A percentile compares a stretch with the other conserved stretches of the same genome.
Evolutionary conservation across 768 basidiomycete genomes (phyloP).

Genomic region (Amanita phalloides): DNA sequence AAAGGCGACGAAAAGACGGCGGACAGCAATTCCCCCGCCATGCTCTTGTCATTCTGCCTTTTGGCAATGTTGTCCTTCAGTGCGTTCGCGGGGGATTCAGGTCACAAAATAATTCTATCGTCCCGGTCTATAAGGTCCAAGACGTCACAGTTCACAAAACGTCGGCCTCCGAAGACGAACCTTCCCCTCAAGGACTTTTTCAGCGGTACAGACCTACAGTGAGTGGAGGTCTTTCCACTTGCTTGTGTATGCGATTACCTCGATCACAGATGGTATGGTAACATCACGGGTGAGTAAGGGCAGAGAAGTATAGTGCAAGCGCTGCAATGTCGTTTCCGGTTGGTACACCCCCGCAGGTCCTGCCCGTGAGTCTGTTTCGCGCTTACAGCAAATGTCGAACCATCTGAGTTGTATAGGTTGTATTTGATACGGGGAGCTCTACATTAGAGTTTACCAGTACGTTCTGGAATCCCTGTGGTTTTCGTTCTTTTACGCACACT

Average conservation of each 20-base stretch:
- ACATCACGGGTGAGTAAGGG: constrained; percentile 28
- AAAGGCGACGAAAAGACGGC: too few species aligned
- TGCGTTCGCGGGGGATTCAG: constrained; percentile 8
- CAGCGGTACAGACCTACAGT: constrained; percentile 50
- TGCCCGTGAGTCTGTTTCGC: constrained; percentile 18
- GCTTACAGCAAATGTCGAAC: constrained; percentile 7
- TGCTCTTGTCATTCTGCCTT: not conserved
- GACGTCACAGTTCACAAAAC: constrained; percentile 11
- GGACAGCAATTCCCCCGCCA: not conserved
- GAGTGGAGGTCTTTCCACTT: constrained; percentile 9
- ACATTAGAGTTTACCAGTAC: too few species aligned
- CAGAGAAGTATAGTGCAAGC: not conserved
- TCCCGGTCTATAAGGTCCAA: constrained; percentile 15
- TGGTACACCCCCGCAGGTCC: constrained; percentile 40
- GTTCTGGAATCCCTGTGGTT: too few species aligned
- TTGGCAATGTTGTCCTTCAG: not conserved
- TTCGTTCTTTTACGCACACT: too few species aligned
- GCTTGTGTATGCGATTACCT: not conserved
- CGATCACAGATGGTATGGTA: constrained; percentile 37
- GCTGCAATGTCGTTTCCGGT: constrained; percentile 17
- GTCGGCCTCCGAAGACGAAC: constrained; percentile 26
- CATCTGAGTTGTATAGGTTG: constrained; percentile 19
- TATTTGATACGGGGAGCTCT: constrained; percentile 42
- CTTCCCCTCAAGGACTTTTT: constrained; percentile 43
- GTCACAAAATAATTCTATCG: constrained; percentile 22